phyloP scores from a whole-genome alignment of 345 rosid species.

The Salix suchowensis region DNA sequence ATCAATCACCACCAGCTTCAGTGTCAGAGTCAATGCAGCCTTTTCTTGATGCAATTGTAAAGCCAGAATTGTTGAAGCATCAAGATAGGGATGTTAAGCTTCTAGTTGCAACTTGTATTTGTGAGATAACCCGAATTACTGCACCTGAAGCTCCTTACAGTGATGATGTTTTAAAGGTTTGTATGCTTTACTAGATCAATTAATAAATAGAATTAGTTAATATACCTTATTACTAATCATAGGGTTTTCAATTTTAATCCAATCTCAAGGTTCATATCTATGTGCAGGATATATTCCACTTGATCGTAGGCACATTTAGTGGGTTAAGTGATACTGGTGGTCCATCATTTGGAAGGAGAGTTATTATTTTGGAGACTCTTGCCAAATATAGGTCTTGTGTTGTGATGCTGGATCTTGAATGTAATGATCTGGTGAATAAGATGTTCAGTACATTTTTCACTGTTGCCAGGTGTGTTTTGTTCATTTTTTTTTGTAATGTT shows the following conservation, averaged over 20 bases:
- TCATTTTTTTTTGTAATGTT: not conserved
- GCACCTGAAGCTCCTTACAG: constrained; percentile 98
- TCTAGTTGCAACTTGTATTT: constrained; percentile 91
- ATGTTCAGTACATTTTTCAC: constrained; percentile 84
- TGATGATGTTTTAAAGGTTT: constrained; percentile 81
- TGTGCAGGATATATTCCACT: constrained; percentile 77
- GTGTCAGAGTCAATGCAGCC: constrained; percentile 74
- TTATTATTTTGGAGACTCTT: constrained; percentile 85
- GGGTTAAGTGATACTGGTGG: constrained; percentile 78
- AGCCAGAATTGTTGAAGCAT: constrained; percentile 77
- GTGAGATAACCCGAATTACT: constrained; percentile 92
- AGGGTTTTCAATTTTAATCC: constrained; percentile 9
- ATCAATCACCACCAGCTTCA: constrained; percentile 69
- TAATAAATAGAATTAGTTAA: constrained; percentile 3
- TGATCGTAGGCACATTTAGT: constrained; percentile 77
- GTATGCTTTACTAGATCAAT: constrained; percentile 11
- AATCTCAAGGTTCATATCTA: constrained; percentile 12
- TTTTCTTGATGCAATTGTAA: constrained; percentile 69
- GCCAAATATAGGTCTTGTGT: constrained; percentile 94
- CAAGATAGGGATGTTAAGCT: constrained; percentile 91
- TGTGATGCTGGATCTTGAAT: constrained; percentile 98
- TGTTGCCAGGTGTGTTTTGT: constrained; percentile 76
- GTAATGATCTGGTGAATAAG: constrained; percentile 81
- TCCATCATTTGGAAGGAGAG: constrained; percentile 93
- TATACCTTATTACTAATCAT: not conserved